Evolutionary conservation across 129 eudicot species (phyloP), one percentile per base, ranked within the genome.

Genomic region (Scalesia atractyloides): DNA sequence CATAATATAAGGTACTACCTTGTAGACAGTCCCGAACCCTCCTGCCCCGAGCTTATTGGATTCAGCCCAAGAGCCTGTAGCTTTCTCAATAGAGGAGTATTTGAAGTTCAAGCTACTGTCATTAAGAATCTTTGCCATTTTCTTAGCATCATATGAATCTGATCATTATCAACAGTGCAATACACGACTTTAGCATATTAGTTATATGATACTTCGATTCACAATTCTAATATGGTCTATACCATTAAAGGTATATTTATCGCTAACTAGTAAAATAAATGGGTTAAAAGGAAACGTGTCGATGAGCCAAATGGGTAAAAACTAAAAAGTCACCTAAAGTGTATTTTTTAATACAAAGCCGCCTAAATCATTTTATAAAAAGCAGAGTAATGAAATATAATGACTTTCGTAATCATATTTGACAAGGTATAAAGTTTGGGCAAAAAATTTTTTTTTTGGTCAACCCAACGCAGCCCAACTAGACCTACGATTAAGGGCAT

Each of bases 1-100:
- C 34, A 30, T 30, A 30, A 30, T 30, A 34, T 17, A 67, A 68
- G 24, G 30, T 30, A 15, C 22, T 78, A 88, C 97, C 97, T 88
- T 88, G 73, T 91, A 91, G 30, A 91, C 97, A 17, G 83, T 82
- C 66, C 97, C 97, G 60, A 83, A 91, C 52, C 97, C 97, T 47
- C 97, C 95, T 74, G 88, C 90, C 74, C 97, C 97, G 30, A 91
- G 92, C 82, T 91, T 88, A 82, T 91, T 88, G 52, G 86, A 85
- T 36, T 86, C 90, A 53, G 83, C 79, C 80, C 90, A 91, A 59
- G 78, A 73, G 17, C 78, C 81, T 0, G 97, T 91, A 15, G 97
- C 96, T 80, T 84, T 89, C 77, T 89, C 89, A 24, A 89, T 82
- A 61, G 89, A 82, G 26, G 91, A 84, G 81, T 86, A 89, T 79